Percentiles rank a stretch among this genome's conserved stretches.
phyloP scores from a whole-genome alignment of 805 yeast genomes.

The Hanseniaspora lindneri region DNA sequence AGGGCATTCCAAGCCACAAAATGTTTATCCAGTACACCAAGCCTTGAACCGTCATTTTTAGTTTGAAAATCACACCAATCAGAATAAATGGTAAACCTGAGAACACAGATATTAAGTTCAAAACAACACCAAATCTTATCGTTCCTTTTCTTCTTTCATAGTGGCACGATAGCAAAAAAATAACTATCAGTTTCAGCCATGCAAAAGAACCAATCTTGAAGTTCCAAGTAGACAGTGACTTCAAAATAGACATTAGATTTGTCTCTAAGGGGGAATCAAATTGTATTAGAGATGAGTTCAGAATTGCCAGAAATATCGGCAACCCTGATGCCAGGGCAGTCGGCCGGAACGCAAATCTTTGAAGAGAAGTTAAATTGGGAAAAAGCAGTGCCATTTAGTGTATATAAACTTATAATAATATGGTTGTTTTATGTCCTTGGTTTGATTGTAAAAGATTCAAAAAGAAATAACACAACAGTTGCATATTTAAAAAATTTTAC shows the following conservation, averaged over 20 bases:
- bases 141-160: slow-evolving; percentile 53
- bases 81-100: slow-evolving; percentile 55
- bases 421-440: no score
- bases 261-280: slow-evolving; percentile 15
- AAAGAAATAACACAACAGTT: no score
- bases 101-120: slow-evolving; percentile 57
- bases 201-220: background rate
- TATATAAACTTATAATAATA: background rate
- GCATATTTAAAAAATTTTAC: no score
- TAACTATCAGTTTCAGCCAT: background rate
- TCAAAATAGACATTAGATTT: slow-evolving; percentile 7
- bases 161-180: slow-evolving; percentile 8
- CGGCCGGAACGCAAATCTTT: slow-evolving; percentile 7
- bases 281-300: background rate
- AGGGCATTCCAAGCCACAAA: slow-evolving; percentile 9
- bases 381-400: background rate
- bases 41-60: slow-evolving; percentile 14
- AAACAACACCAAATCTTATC: slow-evolving; percentile 67
- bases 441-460: no score
- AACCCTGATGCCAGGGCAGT: slow-evolving; percentile 14
- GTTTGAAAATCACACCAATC: slow-evolving; percentile 30
- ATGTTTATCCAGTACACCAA: slow-evolving; percentile 12
- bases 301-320: slow-evolving; percentile 8
- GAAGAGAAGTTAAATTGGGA: background rate
- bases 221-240: slow-evolving; percentile 13